Percentiles rank a stretch among this genome's conserved stretches.
Evolutionary conservation across 352 stramenopile genomes (phyloP).

Genomic region (Phytophthora sojae): DNA sequence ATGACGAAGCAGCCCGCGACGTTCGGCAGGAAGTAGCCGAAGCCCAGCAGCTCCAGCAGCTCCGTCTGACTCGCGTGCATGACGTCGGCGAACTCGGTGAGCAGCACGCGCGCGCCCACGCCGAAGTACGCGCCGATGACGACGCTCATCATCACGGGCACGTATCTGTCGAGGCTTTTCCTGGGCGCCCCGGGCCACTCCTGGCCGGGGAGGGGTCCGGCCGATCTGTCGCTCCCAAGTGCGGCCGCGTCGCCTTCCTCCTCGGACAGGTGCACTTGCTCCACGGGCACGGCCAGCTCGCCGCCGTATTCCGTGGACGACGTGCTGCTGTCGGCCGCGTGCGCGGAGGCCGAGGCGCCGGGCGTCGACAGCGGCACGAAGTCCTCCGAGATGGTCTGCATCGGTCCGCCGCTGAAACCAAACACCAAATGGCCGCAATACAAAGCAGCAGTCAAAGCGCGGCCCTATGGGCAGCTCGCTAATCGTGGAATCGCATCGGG

Average conservation of each 20-base stretch:
- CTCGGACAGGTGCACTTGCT: constrained; percentile 17
- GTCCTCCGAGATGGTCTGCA: constrained; percentile 60
- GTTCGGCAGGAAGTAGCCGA: constrained; percentile 67
- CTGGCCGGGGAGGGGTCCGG: constrained; percentile 4
- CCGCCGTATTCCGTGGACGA: constrained; percentile 40
- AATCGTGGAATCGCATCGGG: constrained; percentile 22
- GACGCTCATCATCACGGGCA: constrained; percentile 49
- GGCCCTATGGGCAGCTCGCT: constrained; percentile 20
- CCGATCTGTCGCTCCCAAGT: constrained; percentile 10
- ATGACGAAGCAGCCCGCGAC: constrained; percentile 73
- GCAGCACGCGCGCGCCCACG: constrained; percentile 55
- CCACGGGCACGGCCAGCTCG: constrained; percentile 28
- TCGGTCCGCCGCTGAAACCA: constrained; percentile 16
- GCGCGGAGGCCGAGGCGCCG: constrained; percentile 4
- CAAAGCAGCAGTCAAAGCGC: not conserved
- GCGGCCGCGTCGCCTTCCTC: constrained; percentile 5
- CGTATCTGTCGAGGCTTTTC: constrained; percentile 38
- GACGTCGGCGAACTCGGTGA: constrained; percentile 54
- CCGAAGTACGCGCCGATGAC: constrained; percentile 57
- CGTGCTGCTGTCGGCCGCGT: constrained; percentile 30
- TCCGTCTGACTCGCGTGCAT: constrained; percentile 47
- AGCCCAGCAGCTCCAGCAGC: constrained; percentile 60
- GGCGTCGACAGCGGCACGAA: constrained; percentile 44
- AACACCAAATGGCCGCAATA: constrained; percentile 14
- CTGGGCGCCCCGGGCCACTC: constrained; percentile 4